These are phyloP conservation scores for Lasiodiplodia sp. DNA, from an alignment of 2,329 filamentous ascomycete genomes.

Conservation along the genomic window DNA sequence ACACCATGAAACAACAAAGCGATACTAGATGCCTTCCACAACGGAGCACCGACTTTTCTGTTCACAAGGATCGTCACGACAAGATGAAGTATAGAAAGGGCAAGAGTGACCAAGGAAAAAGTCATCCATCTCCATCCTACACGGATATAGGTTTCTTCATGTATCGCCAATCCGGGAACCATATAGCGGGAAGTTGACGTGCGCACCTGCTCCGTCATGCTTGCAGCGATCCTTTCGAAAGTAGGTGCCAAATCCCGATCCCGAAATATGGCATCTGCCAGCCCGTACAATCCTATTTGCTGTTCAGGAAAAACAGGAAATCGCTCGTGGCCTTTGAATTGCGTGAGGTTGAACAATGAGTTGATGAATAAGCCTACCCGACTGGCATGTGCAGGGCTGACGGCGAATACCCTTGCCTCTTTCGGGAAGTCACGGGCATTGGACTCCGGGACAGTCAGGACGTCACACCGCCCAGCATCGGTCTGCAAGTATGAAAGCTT, in stretches of 20 bases:
- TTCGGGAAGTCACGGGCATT: not conserved
- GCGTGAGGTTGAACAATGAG: not conserved
- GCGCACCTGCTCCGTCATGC: not conserved
- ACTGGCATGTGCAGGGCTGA: not conserved
- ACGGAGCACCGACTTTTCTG: too few species aligned
- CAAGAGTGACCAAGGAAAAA: not conserved
- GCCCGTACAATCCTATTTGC: not conserved
- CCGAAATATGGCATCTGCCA: not conserved
- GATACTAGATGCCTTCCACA: too few species aligned
- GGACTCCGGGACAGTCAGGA: not conserved
- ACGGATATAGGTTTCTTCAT: not conserved
- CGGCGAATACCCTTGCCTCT: not conserved
- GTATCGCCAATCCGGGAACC: not conserved
- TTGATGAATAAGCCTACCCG: not conserved
- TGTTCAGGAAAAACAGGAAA: not conserved
- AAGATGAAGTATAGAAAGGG: too few species aligned
- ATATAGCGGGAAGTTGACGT: not conserved
- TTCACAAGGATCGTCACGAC: too few species aligned
- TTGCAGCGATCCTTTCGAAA: not conserved
- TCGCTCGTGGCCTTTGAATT: not conserved
- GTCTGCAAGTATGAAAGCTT: not conserved
- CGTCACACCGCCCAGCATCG: not conserved
- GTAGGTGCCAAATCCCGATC: not conserved
- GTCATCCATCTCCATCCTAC: not conserved
- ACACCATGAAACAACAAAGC: too few species aligned